A percentile compares a stretch with the other conserved stretches of the same genome.
phyloP scores from a whole-genome alignment of 2,329 filamentous ascomycete genomes.

The Berkeleyomyces rouxiae region DNA sequence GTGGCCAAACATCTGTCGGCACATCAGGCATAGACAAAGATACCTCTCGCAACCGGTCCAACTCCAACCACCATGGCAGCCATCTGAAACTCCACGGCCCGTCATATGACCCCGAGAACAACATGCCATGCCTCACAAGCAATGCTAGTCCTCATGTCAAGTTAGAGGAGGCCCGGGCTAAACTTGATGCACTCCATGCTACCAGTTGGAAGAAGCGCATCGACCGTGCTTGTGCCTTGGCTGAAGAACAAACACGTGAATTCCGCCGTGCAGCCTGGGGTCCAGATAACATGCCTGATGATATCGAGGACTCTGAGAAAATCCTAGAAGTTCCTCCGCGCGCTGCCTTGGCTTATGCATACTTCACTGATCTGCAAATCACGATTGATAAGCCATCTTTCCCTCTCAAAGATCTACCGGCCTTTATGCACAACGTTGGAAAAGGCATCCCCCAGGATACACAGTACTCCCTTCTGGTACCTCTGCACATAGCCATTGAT shows the following conservation, averaged over 20 bases:
- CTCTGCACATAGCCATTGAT: conserved; percentile 74
- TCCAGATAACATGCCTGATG: conserved; percentile 61
- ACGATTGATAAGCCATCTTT: conserved; percentile 87
- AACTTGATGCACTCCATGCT: conserved; percentile 64
- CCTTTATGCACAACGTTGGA: conserved; percentile 76
- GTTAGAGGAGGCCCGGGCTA: conserved; percentile 58
- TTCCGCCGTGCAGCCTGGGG: conserved; percentile 70
- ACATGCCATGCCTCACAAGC: conserved; percentile 23
- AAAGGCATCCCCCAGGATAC: conserved; percentile 92
- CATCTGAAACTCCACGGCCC: conserved; percentile 36
- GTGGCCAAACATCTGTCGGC: conserved; percentile 16
- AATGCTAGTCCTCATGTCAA: conserved; percentile 23
- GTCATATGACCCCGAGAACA: conserved; percentile 67
- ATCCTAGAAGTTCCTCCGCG: conserved; percentile 74
- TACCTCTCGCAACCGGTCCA: conserved; percentile 23
- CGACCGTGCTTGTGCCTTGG: conserved; percentile 53
- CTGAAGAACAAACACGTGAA: conserved; percentile 60
- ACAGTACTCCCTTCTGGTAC: conserved; percentile 75
- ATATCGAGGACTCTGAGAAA: conserved; percentile 65
- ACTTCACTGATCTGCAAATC: conserved; percentile 73
- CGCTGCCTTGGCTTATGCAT: conserved; percentile 63
- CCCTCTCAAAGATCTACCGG: conserved; percentile 60
- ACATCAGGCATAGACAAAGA: conserved; percentile 11
- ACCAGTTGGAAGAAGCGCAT: conserved; percentile 88
- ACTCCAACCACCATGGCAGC: conserved; percentile 27